phyloP scores from a whole-genome alignment of 176 grass and related monocot species.

The Musa troglodytarum region DNA sequence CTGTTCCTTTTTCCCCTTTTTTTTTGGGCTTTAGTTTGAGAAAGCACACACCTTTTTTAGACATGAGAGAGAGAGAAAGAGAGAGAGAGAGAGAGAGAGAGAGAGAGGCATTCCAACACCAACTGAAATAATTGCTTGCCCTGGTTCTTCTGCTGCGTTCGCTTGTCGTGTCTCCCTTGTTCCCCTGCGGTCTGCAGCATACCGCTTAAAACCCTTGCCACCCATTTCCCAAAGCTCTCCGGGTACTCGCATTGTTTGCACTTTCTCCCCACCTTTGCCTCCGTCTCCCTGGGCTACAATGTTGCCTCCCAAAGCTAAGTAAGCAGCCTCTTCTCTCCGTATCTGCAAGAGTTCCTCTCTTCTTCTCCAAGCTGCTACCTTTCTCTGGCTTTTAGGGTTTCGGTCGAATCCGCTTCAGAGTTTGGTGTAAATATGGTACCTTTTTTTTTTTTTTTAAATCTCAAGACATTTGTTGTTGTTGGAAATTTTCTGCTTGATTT shows the following conservation, averaged over 20 bases:
- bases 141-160: neutral
- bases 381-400: neutral
- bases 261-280: neutral
- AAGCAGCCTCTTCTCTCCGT: neutral
- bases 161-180: neutral
- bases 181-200: neutral
- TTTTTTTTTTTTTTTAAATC: neutral
- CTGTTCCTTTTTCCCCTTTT: neutral
- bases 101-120: neutral
- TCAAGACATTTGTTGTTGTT: neutral
- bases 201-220: neutral
- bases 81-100: neutral
- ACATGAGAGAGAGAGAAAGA: neutral
- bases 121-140: neutral
- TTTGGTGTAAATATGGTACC: neutral
- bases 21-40: neutral
- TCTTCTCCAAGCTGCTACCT: neutral
- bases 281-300: neutral
- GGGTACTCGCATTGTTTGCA: neutral
- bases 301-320: conserved; percentile 1
- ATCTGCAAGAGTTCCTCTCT: neutral
- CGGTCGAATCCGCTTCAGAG: neutral
- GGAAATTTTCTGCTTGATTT: neutral
- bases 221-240: neutral
- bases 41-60: too few relatives aligned